Evolutionary conservation across 225 moss, liverwort and hornwort genomes (phyloP).

Genomic region (Sphagnum tenellum): DNA sequence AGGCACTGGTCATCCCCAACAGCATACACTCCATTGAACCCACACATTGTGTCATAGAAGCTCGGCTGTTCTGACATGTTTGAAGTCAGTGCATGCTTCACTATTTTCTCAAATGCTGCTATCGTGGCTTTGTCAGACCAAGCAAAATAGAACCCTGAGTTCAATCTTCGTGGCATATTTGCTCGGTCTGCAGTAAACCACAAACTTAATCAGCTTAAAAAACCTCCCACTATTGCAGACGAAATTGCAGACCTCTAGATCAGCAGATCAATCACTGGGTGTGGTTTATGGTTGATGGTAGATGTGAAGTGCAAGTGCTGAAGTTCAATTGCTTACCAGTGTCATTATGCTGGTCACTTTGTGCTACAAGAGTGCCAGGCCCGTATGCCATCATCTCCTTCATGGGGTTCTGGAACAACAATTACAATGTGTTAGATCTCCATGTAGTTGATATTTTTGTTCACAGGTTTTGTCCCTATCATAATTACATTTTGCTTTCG

Average conservation of each 20-base stretch:
- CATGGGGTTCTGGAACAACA: conserved; percentile 43
- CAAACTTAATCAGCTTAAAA: too few relatives aligned
- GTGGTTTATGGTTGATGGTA: background rate
- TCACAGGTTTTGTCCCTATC: too few relatives aligned
- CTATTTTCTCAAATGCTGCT: conserved; percentile 55
- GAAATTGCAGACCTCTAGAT: too few relatives aligned
- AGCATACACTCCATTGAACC: conserved; percentile 40
- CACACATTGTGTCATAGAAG: conserved; percentile 91
- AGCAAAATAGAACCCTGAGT: conserved; percentile 90
- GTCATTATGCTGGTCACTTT: conserved; percentile 82
- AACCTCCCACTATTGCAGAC: too few relatives aligned
- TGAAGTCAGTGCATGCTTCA: conserved; percentile 57
- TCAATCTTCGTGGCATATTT: conserved; percentile 73
- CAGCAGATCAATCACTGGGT: background rate
- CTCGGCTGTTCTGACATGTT: conserved; percentile 91
- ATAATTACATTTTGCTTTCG: too few relatives aligned
- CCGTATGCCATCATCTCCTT: conserved; percentile 84
- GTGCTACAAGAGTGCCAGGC: conserved; percentile 68
- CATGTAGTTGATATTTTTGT: too few relatives aligned
- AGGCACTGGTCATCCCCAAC: conserved; percentile 53
- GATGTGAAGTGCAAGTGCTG: background rate
- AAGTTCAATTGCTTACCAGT: conserved; percentile 33
- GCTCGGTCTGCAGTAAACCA: conserved; percentile 46
- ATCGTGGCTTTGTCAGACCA: conserved; percentile 71
- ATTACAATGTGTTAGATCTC: too few relatives aligned